phyloP scores from a whole-genome alignment of 1,284 basidiomycete species.

The Moniliophthora roreri region DNA sequence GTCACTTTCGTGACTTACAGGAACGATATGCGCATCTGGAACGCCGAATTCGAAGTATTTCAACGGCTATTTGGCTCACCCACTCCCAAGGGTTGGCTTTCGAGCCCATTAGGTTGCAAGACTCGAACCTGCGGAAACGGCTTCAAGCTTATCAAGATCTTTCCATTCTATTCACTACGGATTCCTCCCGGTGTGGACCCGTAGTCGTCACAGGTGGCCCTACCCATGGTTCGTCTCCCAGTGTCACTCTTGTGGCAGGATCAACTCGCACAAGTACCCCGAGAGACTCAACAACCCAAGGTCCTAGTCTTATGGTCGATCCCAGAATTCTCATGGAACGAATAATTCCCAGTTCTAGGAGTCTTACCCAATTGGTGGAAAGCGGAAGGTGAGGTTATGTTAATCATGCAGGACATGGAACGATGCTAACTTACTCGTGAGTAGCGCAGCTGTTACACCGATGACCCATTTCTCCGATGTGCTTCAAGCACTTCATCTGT shows the following conservation, averaged over 20 bases:
- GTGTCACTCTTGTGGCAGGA: not conserved
- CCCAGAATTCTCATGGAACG: too few species aligned
- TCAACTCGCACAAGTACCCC: too few species aligned
- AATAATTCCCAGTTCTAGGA: too few species aligned
- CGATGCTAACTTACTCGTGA: not conserved
- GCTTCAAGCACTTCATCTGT: not conserved
- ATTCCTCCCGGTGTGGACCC: slow-evolving; percentile 1
- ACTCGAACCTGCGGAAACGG: not conserved
- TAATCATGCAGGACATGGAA: too few species aligned
- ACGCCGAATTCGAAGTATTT: slow-evolving; percentile 9
- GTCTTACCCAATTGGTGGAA: too few species aligned
- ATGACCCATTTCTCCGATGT: slow-evolving; percentile 1
- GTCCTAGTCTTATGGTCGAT: too few species aligned
- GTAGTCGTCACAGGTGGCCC: slow-evolving; percentile 9
- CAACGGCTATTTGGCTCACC: slow-evolving; percentile 9
- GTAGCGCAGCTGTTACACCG: not conserved
- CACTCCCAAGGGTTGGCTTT: not conserved
- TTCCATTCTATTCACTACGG: slow-evolving; percentile 6
- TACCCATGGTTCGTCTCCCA: not conserved
- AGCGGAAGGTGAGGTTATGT: too few species aligned
- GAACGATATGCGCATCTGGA: slow-evolving; percentile 5
- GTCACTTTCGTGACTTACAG: not conserved
- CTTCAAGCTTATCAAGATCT: slow-evolving; percentile 5
- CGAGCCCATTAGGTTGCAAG: not conserved
- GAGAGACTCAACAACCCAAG: too few species aligned